Conservation (phyloP, 2,329 filamentous ascomycete species). For the Colletotrichum navitas region DNA sequence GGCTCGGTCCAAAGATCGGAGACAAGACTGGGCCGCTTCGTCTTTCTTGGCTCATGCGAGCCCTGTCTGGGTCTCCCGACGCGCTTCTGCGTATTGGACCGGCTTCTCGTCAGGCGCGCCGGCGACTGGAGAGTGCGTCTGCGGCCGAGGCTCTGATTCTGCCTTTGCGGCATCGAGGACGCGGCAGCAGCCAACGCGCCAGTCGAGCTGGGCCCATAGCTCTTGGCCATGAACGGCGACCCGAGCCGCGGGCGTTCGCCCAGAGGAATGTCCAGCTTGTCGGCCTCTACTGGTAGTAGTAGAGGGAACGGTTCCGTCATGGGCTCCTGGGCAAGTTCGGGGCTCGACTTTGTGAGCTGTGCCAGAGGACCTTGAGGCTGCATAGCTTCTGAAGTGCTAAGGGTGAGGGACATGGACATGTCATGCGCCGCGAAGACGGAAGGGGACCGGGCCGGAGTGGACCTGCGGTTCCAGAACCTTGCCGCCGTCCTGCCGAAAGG, state of each 20-base stretch:
- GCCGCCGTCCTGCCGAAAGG: constrained; percentile 66
- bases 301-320: constrained; percentile 42
- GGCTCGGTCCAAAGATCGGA: constrained; percentile 67
- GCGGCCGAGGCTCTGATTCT: constrained; percentile 63
- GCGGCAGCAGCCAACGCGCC: constrained; percentile 58
- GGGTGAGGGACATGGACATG: constrained; percentile 72
- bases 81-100: constrained; percentile 68
- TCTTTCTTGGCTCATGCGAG: constrained; percentile 60
- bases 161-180: constrained; percentile 52
- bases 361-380: constrained; percentile 72
- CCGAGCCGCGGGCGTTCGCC: constrained; percentile 57
- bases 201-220: constrained; percentile 73
- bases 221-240: constrained; percentile 69
- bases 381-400: constrained; percentile 76
- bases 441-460: constrained; percentile 59
- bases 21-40: constrained; percentile 66
- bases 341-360: constrained; percentile 64
- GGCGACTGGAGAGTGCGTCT: constrained; percentile 67
- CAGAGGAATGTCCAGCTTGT: constrained; percentile 43
- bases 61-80: constrained; percentile 57
- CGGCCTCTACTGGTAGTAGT: constrained; percentile 21
- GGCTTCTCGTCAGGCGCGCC: constrained; percentile 62
- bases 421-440: constrained; percentile 71
- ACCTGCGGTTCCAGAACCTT: constrained; percentile 63
- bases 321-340: constrained; percentile 44